Evolutionary conservation across 306 rosid genomes (phyloP).

Genomic region (apple (Malus domestica)): DNA sequence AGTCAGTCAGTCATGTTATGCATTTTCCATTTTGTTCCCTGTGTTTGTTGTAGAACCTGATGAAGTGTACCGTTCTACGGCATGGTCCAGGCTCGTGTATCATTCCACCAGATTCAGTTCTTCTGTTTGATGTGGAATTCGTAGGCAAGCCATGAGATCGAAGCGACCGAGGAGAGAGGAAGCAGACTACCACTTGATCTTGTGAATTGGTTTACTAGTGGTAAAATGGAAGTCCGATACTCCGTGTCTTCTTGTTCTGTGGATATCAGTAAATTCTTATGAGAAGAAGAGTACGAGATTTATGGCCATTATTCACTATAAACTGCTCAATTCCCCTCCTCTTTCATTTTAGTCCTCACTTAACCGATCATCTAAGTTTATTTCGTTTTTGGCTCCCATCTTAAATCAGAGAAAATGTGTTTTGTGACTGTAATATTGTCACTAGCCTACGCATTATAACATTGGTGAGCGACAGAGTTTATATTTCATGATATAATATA

Average conservation of each 20-base stretch:
- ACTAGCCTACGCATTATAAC: background rate
- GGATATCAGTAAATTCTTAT: background rate
- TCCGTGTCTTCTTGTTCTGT: background rate
- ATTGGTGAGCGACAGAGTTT: background rate
- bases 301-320: background rate
- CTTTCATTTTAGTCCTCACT: background rate
- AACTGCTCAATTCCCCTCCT: background rate
- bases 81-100: constrained; percentile 71
- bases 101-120: constrained; percentile 85
- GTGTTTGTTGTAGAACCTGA: background rate
- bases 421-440: background rate
- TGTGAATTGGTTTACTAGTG: background rate
- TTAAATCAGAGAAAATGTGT: background rate
- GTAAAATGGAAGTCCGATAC: background rate
- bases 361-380: background rate
- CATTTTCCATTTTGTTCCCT: background rate
- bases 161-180: background rate
- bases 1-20: background rate
- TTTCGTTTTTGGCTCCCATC: background rate
- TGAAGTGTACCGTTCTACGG: background rate
- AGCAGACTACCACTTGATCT: background rate
- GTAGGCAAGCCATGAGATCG: constrained; percentile 61
- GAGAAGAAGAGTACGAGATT: background rate
- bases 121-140: constrained; percentile 83
- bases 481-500: no score